Evolutionary conservation across 495 filamentous ascomycete genomes (phyloP).

Genomic region (Neurospora tetraspora): DNA sequence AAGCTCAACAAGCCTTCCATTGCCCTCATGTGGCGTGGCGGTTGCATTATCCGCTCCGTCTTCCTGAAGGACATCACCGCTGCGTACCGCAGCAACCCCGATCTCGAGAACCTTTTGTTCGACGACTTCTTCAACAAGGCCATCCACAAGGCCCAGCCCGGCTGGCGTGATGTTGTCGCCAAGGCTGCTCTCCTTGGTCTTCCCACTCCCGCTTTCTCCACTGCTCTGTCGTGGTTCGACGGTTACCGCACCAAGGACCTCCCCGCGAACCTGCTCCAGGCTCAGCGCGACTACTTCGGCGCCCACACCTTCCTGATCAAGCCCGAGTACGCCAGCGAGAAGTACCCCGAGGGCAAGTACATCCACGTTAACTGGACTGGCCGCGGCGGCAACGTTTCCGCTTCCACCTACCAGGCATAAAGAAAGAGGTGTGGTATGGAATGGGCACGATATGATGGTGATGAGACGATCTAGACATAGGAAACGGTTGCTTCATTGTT

Average conservation of each 20-base stretch:
- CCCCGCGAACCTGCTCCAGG: conserved; percentile 95
- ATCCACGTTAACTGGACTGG: conserved; percentile 99
- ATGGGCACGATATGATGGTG: background rate
- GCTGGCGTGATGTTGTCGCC: conserved; percentile 90
- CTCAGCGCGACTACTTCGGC: conserved; percentile 98
- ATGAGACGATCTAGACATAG: background rate
- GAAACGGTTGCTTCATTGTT: background rate
- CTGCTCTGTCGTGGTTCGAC: conserved; percentile 95
- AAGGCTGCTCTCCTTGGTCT: conserved; percentile 90
- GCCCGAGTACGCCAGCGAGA: conserved; percentile 73
- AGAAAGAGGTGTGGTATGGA: background rate
- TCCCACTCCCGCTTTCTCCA: conserved; percentile 90
- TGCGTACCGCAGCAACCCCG: conserved; percentile 87
- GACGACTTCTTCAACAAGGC: conserved; percentile 99
- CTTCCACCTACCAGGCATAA: conserved; percentile 96
- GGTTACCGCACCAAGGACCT: conserved; percentile 92
- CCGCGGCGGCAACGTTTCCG: conserved; percentile 89
- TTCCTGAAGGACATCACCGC: conserved; percentile 99
- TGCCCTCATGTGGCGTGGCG: conserved; percentile 99
- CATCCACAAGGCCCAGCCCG: conserved; percentile 89
- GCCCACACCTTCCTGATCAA: conserved; percentile 98
- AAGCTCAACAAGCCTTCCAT: conserved; percentile 99
- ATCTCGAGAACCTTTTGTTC: conserved; percentile 96
- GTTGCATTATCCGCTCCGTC: conserved; percentile 99
- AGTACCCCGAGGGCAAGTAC: conserved; percentile 78